A percentile compares a stretch with the other conserved stretches of the same genome.
phyloP scores from a whole-genome alignment of 768 basidiomycete species.

The Scleroderma bovista region DNA sequence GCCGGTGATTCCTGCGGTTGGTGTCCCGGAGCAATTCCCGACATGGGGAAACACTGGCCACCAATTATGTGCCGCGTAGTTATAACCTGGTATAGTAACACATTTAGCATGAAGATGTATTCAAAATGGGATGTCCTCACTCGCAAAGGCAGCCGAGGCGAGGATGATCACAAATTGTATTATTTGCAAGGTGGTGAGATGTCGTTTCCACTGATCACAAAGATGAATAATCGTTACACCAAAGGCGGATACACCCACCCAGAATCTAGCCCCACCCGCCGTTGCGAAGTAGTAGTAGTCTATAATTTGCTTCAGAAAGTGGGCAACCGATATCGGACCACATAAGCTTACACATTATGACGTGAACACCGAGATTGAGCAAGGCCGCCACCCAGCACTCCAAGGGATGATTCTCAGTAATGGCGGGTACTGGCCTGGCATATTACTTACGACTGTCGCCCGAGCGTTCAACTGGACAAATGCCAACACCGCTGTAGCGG shows the following conservation, averaged over 20 bases:
- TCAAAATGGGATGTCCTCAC: constrained; percentile 6
- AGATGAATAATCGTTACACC: neutral
- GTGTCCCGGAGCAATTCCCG: constrained; percentile 13
- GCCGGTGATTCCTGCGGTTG: constrained; percentile 9
- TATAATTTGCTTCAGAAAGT: constrained; percentile 23
- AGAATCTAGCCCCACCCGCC: constrained; percentile 47
- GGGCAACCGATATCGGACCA: neutral
- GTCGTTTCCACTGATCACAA: constrained; percentile 16
- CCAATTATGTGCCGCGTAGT: constrained; percentile 15
- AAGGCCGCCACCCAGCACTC: constrained; percentile 91
- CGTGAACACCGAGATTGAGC: constrained; percentile 87
- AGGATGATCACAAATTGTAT: constrained; percentile 17
- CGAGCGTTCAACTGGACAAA: constrained; percentile 88
- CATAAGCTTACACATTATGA: constrained; percentile 74
- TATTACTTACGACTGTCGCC: constrained; percentile 74
- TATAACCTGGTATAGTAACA: constrained; percentile 8
- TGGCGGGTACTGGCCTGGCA: neutral
- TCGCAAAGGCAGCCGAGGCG: constrained; percentile 1
- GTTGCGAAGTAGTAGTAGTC: constrained; percentile 99
- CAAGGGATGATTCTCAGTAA: neutral
- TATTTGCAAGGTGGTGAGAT: constrained; percentile 21
- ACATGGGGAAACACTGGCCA: constrained; percentile 15
- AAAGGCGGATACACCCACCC: constrained; percentile 7
- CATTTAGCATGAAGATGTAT: neutral
- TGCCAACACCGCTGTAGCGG: constrained; percentile 89